Evolutionary conservation across 2,329 filamentous ascomycete species (phyloP), one percentile per base, ranked within the genome.

Genomic region (Seiridium unicorne): DNA sequence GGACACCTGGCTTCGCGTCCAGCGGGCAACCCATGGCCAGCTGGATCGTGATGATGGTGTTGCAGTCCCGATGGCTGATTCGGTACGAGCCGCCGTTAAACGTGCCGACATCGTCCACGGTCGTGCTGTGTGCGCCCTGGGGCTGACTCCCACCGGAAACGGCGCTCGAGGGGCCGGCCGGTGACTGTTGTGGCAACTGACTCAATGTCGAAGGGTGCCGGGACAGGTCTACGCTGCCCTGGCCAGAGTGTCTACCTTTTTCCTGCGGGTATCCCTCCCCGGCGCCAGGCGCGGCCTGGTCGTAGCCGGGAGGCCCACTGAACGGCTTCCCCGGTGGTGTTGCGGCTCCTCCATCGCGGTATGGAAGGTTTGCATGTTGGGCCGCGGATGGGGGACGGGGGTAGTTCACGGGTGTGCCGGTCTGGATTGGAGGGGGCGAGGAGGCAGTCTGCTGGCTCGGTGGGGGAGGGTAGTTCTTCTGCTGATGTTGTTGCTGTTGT

Each of bases 31-130:
- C 93, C 73, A 95, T 90, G 10, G 94, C 94, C 51, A 98, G 78
- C 74, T 97, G 94, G 31, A 97, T 76, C 0, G 93, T 98, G 63
- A 97, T 76, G 65, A 97, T 89, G 1, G 91, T 93, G 73, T 98
- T 99, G 61, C 87, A 89, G 74, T 97, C 93, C 31, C 95, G 84
- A 72, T 99, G 95, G 69, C 91, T 95, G 71, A 98, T 93, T 48
- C 95, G 85, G 73, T 94, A 99, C 70, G 91, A 94, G 10, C 95
- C 95, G 13, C 95, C 95, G 72, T 98, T 98, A 80, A 98, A 99
- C 0, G 90, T 95, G n/a, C 95, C 95, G 1, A 96, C 86, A 67
- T 97, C 93, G 73, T 98, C 95, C 36, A 86, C 80, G 1, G 84
- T 83, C 0, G 89, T 79, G 38, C 76, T 76, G 42, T 62, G 54